Percentiles rank a stretch among this genome's conserved stretches.
Evolutionary conservation across 1,284 basidiomycete genomes (phyloP).

Genomic region (Trametes pubescens): DNA sequence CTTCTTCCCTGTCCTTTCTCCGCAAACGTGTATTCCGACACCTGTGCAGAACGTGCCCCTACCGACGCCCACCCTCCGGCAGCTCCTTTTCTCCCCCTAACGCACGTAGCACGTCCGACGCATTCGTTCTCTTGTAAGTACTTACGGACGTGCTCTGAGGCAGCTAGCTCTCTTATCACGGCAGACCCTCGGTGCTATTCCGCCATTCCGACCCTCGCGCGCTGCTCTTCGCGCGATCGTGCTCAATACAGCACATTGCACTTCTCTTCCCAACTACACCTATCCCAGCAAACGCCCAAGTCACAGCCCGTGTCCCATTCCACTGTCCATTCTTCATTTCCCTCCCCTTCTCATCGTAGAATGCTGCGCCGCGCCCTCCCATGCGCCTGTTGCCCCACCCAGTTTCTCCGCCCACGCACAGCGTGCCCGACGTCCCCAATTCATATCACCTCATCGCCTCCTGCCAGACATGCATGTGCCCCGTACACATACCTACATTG

Average conservation of each 20-base stretch:
- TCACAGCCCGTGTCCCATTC: slow-evolving; percentile 9
- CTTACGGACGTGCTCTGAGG: no score
- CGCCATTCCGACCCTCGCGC: slow-evolving; percentile 17
- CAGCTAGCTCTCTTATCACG: slow-evolving; percentile 21
- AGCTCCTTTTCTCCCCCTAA: neutral
- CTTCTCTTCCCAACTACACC: slow-evolving; percentile 22
- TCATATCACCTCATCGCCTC: slow-evolving; percentile 13
- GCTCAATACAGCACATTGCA: slow-evolving; percentile 3
- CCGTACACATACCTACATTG: slow-evolving; percentile 6
- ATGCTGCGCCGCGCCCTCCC: slow-evolving; percentile 15
- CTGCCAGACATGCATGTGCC: neutral
- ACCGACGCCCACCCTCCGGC: slow-evolving; percentile 13
- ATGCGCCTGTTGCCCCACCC: slow-evolving; percentile 20
- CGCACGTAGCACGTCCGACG: slow-evolving; percentile 4
- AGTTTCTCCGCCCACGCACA: slow-evolving; percentile 24
- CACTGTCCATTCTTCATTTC: slow-evolving; percentile 18
- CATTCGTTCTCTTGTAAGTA: neutral
- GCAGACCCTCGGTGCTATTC: slow-evolving; percentile 22
- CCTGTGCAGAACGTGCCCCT: neutral
- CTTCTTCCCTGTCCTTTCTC: slow-evolving; percentile 1
- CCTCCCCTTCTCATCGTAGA: slow-evolving; percentile 22
- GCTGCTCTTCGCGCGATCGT: slow-evolving; percentile 6
- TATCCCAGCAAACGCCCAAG: slow-evolving; percentile 19
- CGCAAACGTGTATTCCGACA: slow-evolving; percentile 34
- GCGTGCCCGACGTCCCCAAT: slow-evolving; percentile 19